These are phyloP conservation scores for Pelargonium citronellum DNA, from an alignment of 441 rosid genomes.

Conservation along the genomic window DNA sequence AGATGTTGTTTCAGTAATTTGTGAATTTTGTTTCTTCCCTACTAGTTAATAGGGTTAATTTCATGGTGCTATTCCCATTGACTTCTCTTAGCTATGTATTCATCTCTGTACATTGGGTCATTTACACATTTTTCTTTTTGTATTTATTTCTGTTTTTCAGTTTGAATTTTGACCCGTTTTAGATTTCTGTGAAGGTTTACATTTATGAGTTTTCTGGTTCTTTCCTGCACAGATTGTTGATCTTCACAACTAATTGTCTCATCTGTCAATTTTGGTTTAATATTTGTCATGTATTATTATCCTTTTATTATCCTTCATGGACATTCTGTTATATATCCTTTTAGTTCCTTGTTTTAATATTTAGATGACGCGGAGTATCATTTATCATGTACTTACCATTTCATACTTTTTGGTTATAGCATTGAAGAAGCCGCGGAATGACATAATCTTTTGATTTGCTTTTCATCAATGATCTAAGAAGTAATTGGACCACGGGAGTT, in stretches of 20 bases:
- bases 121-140: background rate
- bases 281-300: background rate
- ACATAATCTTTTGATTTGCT: conserved; percentile 11
- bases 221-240: background rate
- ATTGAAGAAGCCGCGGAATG: conserved; percentile 10
- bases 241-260: background rate
- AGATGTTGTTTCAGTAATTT: background rate
- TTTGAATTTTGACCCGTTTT: too few relatives aligned
- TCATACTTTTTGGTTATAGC: conserved; percentile 16
- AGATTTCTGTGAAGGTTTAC: background rate
- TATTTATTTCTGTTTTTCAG: background rate
- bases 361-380: background rate
- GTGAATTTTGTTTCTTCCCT: background rate
- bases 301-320: too few relatives aligned
- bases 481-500: conserved; percentile 16
- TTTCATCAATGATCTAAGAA: conserved; percentile 19
- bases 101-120: background rate
- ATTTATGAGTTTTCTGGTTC: background rate
- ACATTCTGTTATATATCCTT: background rate
- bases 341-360: background rate
- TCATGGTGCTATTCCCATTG: background rate
- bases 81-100: background rate
- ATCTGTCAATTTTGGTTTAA: background rate
- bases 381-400: background rate
- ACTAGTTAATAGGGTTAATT: background rate